Evolutionary conservation across 2,329 filamentous ascomycete species (phyloP), one percentile per base, ranked within the genome.

Genomic region (Ceratocystis lukuohia): DNA sequence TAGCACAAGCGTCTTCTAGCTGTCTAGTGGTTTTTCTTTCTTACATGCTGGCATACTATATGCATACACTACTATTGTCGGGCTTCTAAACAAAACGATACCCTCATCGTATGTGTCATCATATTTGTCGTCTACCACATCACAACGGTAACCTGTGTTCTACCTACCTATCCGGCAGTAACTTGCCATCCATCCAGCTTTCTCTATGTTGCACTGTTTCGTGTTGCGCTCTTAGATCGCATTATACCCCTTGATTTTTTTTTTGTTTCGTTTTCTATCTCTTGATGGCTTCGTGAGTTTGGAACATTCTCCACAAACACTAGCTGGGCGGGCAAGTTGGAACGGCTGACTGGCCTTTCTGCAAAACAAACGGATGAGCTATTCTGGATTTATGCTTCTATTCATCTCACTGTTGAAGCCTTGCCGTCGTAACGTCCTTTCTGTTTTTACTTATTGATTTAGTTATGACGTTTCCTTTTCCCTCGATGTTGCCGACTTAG

Each of bases 1-100:
- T 83, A 72, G 75, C 68, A 57, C 59, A 64, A 44, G 45, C 44
- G 57, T 68, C 64, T 62, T 53, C 64, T 63, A 64, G 12, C 41
- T 53, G 64, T 66, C 57, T 69, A 44, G 57, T 48, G 53, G 33
- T 46, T 50, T 61, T 33, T 22, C 56, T 48, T 63, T 67, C 30
- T 8, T 37, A 41, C 37, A 41, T 41, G 37, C 37, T 41, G 37
- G 10, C 37, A 12, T 41, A 41, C 37, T 12, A 41, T 12, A 41
- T 41, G 37, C 37, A 41, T 41, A 41, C 37, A 41, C 37, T 41
- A 12, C 3, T 12, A 41, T 4, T 41, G 37, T 41, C 2, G 37
- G 37, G 37, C 3, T 12, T 41, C 10, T 12, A 41, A 41, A 41
- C 1, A 12, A 41, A 3, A 41, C 37, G 37, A 12, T 41, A 0